These are phyloP conservation scores for Asclepias syriaca DNA, from an alignment of 257 asterid species.

Conservation along the genomic window DNA sequence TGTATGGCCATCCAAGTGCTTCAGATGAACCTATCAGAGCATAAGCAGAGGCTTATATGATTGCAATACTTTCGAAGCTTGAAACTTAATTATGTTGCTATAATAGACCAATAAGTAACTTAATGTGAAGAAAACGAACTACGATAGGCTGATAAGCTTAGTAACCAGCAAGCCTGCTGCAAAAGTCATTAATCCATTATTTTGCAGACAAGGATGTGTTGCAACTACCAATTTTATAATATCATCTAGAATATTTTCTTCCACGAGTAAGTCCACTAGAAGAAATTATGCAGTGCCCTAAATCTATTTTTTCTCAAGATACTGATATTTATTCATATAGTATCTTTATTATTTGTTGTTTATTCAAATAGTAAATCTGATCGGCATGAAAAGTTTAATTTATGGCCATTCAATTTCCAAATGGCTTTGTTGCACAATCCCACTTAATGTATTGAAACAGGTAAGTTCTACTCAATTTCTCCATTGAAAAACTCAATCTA, in stretches of 20 bases:
- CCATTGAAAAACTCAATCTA: neutral
- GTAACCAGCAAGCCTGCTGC: neutral
- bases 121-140: neutral
- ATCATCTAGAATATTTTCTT: neutral
- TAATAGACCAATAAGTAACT: neutral
- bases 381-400: neutral
- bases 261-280: neutral
- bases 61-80: neutral
- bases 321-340: neutral
- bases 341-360: neutral
- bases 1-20: constrained; percentile 95
- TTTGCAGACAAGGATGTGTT: neutral
- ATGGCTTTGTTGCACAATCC: neutral
- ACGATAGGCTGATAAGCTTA: neutral
- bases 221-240: neutral
- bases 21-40: constrained; percentile 75
- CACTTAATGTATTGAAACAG: neutral
- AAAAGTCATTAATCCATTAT: neutral
- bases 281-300: neutral
- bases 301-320: neutral
- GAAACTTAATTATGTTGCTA: neutral
- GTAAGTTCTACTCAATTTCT: neutral
- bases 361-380: neutral
- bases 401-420: neutral
- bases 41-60: constrained; percentile 17